Evolutionary conservation across 2,329 filamentous ascomycete species (phyloP).

Genomic region (Uncinocarpus reesii): DNA sequence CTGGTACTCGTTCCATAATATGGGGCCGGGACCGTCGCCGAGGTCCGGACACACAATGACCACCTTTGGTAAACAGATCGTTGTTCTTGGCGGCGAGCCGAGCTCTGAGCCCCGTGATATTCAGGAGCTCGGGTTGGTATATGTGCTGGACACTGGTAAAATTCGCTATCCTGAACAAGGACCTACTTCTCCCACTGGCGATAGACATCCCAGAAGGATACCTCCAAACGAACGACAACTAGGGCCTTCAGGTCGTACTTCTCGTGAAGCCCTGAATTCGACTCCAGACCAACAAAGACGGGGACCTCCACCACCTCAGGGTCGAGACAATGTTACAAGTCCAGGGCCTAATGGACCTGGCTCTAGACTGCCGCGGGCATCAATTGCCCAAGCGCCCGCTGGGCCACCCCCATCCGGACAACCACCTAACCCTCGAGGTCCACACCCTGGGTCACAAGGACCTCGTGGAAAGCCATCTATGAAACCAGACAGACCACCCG

Average conservation of each 20-base stretch:
- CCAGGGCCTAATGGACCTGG: conserved; percentile 25
- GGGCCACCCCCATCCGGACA: conserved; percentile 57
- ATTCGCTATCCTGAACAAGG: conserved; percentile 78
- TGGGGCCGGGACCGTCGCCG: conserved; percentile 90
- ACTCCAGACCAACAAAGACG: conserved; percentile 30
- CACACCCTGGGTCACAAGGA: conserved; percentile 29
- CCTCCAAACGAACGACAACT: conserved; percentile 34
- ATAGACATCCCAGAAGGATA: conserved; percentile 35
- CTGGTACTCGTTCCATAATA: conserved; percentile 99
- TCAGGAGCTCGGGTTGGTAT: conserved; percentile 76
- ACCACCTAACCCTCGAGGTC: conserved; percentile 48
- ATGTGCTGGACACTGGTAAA: conserved; percentile 87
- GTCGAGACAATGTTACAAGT: conserved; percentile 35
- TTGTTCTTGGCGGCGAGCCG: conserved; percentile 87
- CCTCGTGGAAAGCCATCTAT: conserved; percentile 18
- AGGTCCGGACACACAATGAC: conserved; percentile 98
- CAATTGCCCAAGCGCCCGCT: conserved; percentile 48
- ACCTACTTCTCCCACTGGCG: conserved; percentile 31
- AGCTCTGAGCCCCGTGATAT: conserved; percentile 74
- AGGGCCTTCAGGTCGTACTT: conserved; percentile 32
- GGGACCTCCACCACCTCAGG: conserved; percentile 28
- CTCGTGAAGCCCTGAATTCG: conserved; percentile 34
- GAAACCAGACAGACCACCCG: conserved; percentile 42
- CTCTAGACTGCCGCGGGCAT: conserved; percentile 51
- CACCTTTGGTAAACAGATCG: conserved; percentile 78